phyloP scores from a whole-genome alignment of 208 protist genomes.

The Borovskyia barvae region DNA sequence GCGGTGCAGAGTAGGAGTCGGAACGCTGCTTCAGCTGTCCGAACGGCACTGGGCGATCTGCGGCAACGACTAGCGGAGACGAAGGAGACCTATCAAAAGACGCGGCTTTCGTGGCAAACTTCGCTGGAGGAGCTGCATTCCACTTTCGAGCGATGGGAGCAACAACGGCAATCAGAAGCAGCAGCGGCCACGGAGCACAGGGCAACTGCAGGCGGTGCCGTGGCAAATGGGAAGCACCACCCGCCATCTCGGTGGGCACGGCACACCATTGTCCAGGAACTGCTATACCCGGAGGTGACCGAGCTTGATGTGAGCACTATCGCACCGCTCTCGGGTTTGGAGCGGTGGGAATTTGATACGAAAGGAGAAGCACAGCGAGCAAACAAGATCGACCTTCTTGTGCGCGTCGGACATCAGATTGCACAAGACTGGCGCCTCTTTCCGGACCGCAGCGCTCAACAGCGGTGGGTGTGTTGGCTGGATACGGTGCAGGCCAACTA shows the following conservation, averaged over 20 bases:
- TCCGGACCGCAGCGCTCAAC: conserved; percentile 11
- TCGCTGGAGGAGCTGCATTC: conserved; percentile 7
- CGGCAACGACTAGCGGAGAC: not conserved
- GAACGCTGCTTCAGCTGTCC: not conserved
- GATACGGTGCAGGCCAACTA: conserved; percentile 73
- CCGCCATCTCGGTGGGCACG: conserved; percentile 14
- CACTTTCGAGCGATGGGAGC: not conserved
- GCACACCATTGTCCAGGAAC: conserved; percentile 4
- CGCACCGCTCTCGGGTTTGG: conserved; percentile 10
- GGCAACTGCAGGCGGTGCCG: not conserved
- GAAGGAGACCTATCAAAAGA: conserved; percentile 3
- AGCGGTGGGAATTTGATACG: conserved; percentile 25
- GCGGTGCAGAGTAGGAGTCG: not conserved
- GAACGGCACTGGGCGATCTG: conserved; percentile 7
- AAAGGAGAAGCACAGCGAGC: conserved; percentile 14
- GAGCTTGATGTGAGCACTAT: not conserved
- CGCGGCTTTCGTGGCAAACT: conserved; percentile 4
- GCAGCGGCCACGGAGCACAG: not conserved
- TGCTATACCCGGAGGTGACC: not conserved
- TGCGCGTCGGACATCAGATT: conserved; percentile 42
- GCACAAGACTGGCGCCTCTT: conserved; percentile 58
- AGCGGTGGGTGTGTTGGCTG: conserved; percentile 39
- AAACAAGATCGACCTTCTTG: conserved; percentile 24
- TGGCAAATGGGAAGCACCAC: not conserved
- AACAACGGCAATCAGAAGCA: not conserved